These are phyloP conservation scores for Yamagishiella unicocca DNA, from an alignment of 139 green algal genomes.

Conservation along the genomic window DNA sequence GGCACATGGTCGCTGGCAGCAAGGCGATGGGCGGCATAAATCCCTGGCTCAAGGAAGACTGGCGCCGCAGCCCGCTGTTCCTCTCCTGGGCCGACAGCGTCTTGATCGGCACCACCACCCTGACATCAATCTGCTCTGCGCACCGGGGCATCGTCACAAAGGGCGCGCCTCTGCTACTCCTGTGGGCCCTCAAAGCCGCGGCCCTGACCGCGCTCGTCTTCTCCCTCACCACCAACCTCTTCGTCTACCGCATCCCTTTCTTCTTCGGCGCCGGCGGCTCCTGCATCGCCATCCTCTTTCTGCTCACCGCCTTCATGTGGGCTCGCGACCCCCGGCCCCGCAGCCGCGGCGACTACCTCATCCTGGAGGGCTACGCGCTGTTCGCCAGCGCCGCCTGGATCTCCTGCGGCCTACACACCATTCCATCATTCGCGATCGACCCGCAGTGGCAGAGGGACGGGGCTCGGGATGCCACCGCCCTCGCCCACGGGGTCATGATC, in stretches of 20 bases:
- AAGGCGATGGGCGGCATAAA: background rate
- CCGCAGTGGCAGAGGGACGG: background rate
- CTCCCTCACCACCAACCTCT: background rate
- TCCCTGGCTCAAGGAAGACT: background rate
- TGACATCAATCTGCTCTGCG: background rate
- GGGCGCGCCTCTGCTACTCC: background rate
- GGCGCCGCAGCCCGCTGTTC: background rate
- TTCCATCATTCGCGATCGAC: background rate
- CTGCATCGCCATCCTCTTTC: background rate
- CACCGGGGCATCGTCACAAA: background rate
- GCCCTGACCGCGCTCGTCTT: background rate
- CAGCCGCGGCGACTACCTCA: background rate
- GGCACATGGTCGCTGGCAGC: background rate
- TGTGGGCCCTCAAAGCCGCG: background rate
- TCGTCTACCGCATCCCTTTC: background rate
- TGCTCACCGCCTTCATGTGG: background rate
- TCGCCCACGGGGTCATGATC: background rate
- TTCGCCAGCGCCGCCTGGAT: background rate
- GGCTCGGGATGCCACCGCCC: background rate
- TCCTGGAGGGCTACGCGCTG: background rate
- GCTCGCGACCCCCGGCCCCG: too few species aligned
- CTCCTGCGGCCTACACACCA: background rate
- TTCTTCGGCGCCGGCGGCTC: background rate
- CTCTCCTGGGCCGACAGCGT: background rate
- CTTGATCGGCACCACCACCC: background rate